A percentile compares a stretch with the other conserved stretches of the same genome.
Evolutionary conservation across 1,139 yeast species (phyloP).

Genomic region (Geotrichum cucujoidarum): DNA sequence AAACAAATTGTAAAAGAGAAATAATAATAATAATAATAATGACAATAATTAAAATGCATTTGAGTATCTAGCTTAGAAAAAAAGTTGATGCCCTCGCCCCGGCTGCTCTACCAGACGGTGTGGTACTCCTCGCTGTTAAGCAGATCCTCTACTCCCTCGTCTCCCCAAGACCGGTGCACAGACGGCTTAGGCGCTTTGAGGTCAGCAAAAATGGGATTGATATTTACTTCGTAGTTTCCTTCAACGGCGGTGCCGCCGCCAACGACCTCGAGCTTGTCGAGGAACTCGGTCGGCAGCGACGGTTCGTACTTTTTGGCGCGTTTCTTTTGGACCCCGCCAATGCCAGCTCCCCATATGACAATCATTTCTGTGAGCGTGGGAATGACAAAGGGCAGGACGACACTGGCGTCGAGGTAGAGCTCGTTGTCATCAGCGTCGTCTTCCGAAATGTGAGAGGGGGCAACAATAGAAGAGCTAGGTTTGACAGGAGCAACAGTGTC

Average conservation of each 20-base stretch:
- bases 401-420: conserved; percentile 34
- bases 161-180: conserved; percentile 33
- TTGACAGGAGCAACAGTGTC: conserved; percentile 14
- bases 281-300: conserved; percentile 38
- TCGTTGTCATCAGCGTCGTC: conserved; percentile 25
- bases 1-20: no score
- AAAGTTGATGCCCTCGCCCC: not conserved
- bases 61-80: no score
- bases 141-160: conserved; percentile 25
- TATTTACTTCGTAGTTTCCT: conserved; percentile 9
- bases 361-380: conserved; percentile 41
- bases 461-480: conserved; percentile 18
- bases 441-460: conserved; percentile 18
- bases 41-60: no score
- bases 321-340: conserved; percentile 37
- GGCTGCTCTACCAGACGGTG: conserved; percentile 16
- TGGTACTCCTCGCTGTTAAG: conserved; percentile 15
- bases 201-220: conserved; percentile 26
- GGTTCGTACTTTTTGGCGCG: conserved; percentile 40
- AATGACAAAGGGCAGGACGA: conserved; percentile 36
- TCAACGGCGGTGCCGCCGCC: conserved; percentile 12
- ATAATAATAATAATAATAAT: no score
- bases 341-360: conserved; percentile 42
- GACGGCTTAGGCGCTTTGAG: conserved; percentile 30
- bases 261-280: conserved; percentile 35